These are phyloP conservation scores for Fraxinus albicans DNA, from an alignment of 305 asterid genomes.

Conservation along the genomic window DNA sequence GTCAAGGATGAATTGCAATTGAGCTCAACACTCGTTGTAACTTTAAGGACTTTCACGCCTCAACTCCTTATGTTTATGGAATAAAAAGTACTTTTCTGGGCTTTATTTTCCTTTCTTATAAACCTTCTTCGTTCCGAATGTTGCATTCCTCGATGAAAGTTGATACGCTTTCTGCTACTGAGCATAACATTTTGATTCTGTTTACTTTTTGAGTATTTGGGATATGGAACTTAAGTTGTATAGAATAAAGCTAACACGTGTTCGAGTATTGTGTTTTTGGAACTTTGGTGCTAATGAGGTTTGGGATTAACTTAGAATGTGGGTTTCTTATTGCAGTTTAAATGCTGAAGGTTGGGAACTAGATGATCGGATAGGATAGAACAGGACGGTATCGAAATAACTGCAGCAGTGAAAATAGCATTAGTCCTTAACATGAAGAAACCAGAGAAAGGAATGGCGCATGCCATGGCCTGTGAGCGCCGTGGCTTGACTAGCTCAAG, in stretches of 20 bases:
- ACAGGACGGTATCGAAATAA: neutral
- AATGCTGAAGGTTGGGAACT: neutral
- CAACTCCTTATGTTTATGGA: neutral
- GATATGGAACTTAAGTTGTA: neutral
- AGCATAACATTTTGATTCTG: neutral
- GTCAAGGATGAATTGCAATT: constrained; percentile 7
- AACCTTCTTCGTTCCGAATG: neutral
- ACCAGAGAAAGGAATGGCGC: too few relatives aligned
- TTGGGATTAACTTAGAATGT: neutral
- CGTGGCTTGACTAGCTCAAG: too few relatives aligned
- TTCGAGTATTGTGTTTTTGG: neutral
- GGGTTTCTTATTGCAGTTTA: neutral
- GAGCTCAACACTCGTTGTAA: neutral
- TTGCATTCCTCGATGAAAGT: neutral
- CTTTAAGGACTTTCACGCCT: neutral
- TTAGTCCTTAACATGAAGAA: neutral
- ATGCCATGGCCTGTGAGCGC: too few relatives aligned
- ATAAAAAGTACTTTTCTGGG: neutral
- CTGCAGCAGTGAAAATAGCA: neutral
- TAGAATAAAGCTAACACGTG: neutral
- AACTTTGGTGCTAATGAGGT: neutral
- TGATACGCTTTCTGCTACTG: neutral
- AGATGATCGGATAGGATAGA: neutral
- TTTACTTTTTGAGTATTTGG: neutral
- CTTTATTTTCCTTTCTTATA: neutral